Conservation (phyloP, 2,329 filamentous ascomycete genomes). For the Penicillium oxalicum region DNA sequence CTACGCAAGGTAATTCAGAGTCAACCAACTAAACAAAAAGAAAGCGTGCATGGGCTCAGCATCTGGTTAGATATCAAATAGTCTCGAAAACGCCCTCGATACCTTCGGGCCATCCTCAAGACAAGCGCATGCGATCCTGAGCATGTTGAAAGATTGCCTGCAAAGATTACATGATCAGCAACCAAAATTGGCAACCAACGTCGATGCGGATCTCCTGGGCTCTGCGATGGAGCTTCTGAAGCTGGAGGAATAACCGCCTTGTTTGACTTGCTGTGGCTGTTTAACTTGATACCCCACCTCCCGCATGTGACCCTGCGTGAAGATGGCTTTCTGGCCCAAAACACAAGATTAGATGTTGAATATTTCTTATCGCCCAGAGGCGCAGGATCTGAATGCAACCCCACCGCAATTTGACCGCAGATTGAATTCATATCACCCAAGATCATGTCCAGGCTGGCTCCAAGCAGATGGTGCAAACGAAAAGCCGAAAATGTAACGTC, state of each 20-base stretch:
- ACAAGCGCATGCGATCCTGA: conserved; percentile 34
- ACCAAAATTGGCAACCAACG: conserved; percentile 1
- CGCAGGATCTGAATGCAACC: too few relatives aligned
- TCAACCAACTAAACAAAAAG: too few relatives aligned
- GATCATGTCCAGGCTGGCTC: too few relatives aligned
- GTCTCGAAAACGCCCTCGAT: conserved; percentile 36
- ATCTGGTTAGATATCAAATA: conserved; percentile 34
- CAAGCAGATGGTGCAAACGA: too few relatives aligned
- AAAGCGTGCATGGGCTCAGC: too few relatives aligned
- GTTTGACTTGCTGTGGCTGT: background rate
- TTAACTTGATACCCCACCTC: conserved; percentile 6
- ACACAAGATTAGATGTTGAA: conserved; percentile 6
- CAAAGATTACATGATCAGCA: conserved; percentile 22
- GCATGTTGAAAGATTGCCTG: conserved; percentile 31
- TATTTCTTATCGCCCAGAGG: conserved; percentile 1
- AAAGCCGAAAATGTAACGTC: too few relatives aligned
- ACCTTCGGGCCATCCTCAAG: conserved; percentile 35
- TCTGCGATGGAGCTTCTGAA: conserved; percentile 31
- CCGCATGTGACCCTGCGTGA: background rate
- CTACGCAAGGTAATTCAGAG: conserved; percentile 14
- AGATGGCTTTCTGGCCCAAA: background rate
- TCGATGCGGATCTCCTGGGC: conserved; percentile 29
- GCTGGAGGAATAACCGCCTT: conserved; percentile 17
- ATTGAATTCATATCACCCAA: too few relatives aligned
- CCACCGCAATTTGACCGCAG: too few relatives aligned